These are phyloP conservation scores for Tripterygium wilfordii DNA, from an alignment of 177 flowering plant genomes.

Conservation along the genomic window DNA sequence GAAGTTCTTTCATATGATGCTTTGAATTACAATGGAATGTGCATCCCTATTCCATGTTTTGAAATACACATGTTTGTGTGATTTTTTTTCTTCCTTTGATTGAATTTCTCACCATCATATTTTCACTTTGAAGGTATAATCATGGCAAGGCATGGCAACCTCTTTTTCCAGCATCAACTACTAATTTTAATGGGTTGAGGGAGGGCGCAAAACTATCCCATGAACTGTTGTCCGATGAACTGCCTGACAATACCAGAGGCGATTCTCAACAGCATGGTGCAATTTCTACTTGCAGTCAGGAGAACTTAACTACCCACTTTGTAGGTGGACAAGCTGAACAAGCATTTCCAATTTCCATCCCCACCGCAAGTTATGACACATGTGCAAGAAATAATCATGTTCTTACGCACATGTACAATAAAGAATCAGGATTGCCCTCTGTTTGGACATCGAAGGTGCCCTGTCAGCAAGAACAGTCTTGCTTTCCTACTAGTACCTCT, in stretches of 20 bases:
- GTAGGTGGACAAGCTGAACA: conserved; percentile 2
- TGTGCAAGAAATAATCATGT: conserved; percentile 2
- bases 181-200: conserved; percentile 2
- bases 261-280: conserved; percentile 4
- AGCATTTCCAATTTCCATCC: conserved; percentile 7
- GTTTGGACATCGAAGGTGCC: conserved; percentile 8
- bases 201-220: conserved; percentile 8
- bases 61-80: no score
- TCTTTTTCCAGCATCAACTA: not conserved
- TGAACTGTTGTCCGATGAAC: conserved; percentile 2
- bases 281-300: conserved; percentile 1
- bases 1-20: no score
- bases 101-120: conserved; percentile 1
- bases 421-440: conserved; percentile 6
- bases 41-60: no score
- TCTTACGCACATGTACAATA: conserved; percentile 3
- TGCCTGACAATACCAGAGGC: not conserved
- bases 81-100: no score
- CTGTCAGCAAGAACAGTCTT: conserved; percentile 10
- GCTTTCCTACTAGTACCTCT: conserved; percentile 12
- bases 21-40: no score
- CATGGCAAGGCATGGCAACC: conserved; percentile 15
- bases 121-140: conserved; percentile 15
- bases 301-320: conserved; percentile 1
- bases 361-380: conserved; percentile 8